Percentiles rank a stretch among this genome's conserved stretches.
Evolutionary conservation across 768 basidiomycete species (phyloP).

Genomic region (Leccinum imitatum): DNA sequence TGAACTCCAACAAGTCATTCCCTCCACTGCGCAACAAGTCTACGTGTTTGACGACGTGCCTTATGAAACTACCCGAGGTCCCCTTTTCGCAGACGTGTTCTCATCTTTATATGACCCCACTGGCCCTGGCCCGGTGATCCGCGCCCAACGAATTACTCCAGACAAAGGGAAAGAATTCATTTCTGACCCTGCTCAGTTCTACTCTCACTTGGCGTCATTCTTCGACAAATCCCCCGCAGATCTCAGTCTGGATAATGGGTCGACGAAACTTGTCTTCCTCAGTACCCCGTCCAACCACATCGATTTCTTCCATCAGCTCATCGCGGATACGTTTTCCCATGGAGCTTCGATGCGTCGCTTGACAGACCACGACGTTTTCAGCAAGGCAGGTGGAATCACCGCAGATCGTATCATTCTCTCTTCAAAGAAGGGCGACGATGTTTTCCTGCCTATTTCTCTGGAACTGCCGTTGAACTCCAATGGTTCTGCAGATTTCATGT

Average conservation of each 20-base stretch:
- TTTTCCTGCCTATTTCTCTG: conserved; percentile 52
- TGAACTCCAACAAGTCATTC: conserved; percentile 59
- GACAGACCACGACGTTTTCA: conserved; percentile 73
- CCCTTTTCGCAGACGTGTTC: conserved; percentile 73
- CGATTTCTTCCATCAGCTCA: conserved; percentile 46
- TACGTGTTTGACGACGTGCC: conserved; percentile 82
- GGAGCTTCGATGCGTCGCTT: conserved; percentile 59
- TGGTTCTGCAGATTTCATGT: conserved; percentile 66
- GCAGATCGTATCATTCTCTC: conserved; percentile 69
- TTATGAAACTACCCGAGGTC: conserved; percentile 56
- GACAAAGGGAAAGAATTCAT: conserved; percentile 53
- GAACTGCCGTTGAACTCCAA: conserved; percentile 54
- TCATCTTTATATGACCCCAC: conserved; percentile 49
- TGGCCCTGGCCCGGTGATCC: conserved; percentile 40
- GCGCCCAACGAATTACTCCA: conserved; percentile 60
- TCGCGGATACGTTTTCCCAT: conserved; percentile 58
- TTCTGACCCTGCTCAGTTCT: conserved; percentile 43
- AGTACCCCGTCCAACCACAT: conserved; percentile 46
- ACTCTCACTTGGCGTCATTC: conserved; percentile 37
- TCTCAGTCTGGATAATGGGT: conserved; percentile 24
- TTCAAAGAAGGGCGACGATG: conserved; percentile 37
- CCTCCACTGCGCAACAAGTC: conserved; percentile 54
- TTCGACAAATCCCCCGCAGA: conserved; percentile 29
- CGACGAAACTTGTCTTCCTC: conserved; percentile 51
- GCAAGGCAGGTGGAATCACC: conserved; percentile 67